phyloP scores from a whole-genome alignment of 139 green algal genomes.

The Limnomonas spitsbergensis region DNA sequence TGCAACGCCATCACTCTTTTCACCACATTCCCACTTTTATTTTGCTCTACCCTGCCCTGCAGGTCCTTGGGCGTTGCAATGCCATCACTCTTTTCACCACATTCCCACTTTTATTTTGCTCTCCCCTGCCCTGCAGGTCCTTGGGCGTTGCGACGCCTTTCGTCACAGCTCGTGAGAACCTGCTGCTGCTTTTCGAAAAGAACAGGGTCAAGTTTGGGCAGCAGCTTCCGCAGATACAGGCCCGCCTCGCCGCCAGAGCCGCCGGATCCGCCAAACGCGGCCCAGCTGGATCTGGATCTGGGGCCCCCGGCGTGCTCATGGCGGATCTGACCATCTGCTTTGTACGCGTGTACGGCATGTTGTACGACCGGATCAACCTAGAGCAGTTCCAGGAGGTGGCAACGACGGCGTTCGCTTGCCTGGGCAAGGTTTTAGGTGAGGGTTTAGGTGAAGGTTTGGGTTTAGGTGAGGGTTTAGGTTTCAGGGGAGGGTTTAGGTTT shows the following conservation, averaged over 20 bases:
- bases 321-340: constrained; percentile 34
- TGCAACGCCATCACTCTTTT: constrained; percentile 49
- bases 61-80: constrained; percentile 46
- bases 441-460: too few species aligned
- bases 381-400: constrained; percentile 37
- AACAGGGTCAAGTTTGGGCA: constrained; percentile 43
- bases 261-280: neutral
- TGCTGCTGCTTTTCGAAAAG: constrained; percentile 68
- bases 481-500: neutral
- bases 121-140: constrained; percentile 26
- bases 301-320: constrained; percentile 8
- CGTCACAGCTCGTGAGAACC: constrained; percentile 64
- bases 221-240: neutral
- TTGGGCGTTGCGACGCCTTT: constrained; percentile 61
- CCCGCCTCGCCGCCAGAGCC: neutral
- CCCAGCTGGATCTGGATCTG: constrained; percentile 1
- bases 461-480: too few species aligned
- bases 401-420: constrained; percentile 22
- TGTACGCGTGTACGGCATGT: constrained; percentile 53
- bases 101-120: too few species aligned
- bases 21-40: too few species aligned
- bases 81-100: too few species aligned
- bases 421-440: neutral
- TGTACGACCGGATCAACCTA: constrained; percentile 63
- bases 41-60: constrained; percentile 14